Percentiles rank a stretch among this genome's conserved stretches.
These are phyloP conservation scores for Chrysophaeum taylorii DNA, from an alignment of 352 stramenopile genomes.

Conservation along the genomic window DNA sequence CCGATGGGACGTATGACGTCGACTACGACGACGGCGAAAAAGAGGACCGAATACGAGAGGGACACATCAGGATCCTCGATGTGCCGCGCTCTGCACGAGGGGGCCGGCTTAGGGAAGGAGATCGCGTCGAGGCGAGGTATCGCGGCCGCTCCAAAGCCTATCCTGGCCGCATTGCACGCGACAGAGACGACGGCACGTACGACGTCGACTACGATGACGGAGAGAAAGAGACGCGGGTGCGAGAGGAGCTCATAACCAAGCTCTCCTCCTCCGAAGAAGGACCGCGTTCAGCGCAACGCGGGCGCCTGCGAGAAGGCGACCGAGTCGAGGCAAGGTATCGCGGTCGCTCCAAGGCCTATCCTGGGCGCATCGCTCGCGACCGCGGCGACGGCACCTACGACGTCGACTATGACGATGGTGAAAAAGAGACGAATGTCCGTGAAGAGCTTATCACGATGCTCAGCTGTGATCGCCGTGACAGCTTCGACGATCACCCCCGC, in stretches of 20 bases:
- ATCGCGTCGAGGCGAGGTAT: constrained; percentile 53
- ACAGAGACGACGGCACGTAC: constrained; percentile 48
- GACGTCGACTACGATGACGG: constrained; percentile 54
- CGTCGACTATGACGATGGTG: constrained; percentile 32
- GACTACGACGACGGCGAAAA: constrained; percentile 52
- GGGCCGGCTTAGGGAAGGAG: constrained; percentile 36
- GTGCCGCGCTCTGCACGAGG: background rate
- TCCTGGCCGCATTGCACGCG: constrained; percentile 43
- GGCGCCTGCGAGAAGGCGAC: constrained; percentile 39
- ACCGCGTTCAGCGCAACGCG: background rate
- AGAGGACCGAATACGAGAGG: constrained; percentile 24
- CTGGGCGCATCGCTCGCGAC: constrained; percentile 23
- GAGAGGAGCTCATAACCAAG: constrained; percentile 27
- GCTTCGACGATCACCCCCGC: background rate
- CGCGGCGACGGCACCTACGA: constrained; percentile 28
- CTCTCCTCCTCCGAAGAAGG: background rate
- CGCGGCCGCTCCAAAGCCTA: constrained; percentile 43
- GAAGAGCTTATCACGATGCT: constrained; percentile 24
- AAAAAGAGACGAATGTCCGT: constrained; percentile 30
- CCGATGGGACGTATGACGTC: constrained; percentile 53
- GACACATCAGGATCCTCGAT: constrained; percentile 14
- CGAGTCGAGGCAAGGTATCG: constrained; percentile 55
- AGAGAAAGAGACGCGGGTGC: constrained; percentile 39
- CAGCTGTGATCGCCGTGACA: no score
- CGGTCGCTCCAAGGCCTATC: constrained; percentile 41